Evolutionary conservation across 495 filamentous ascomycete genomes (phyloP).

Genomic region (Lasiosphaeria hispida): DNA sequence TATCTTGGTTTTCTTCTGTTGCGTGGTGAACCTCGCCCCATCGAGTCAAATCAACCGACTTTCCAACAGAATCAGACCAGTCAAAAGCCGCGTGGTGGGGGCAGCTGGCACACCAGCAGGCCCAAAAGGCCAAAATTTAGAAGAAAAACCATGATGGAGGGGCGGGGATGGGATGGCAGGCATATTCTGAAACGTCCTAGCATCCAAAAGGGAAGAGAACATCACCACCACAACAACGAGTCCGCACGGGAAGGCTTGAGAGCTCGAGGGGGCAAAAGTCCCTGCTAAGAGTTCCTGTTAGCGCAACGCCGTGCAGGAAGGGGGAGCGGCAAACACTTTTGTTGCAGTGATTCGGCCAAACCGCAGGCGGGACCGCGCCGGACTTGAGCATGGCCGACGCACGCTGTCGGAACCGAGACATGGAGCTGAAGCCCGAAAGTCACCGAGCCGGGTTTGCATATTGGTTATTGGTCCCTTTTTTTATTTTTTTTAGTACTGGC

Average conservation of each 20-base stretch:
- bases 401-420: conserved; percentile 2
- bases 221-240: too few species aligned
- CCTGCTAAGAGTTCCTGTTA: not conserved
- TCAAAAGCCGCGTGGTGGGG: too few species aligned
- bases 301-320: not conserved
- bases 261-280: not conserved
- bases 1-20: too few species aligned
- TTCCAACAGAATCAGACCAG: too few species aligned
- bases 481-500: not conserved
- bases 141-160: too few species aligned
- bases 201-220: too few species aligned
- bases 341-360: not conserved
- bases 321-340: not conserved
- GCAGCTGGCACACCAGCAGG: too few species aligned
- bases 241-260: not conserved
- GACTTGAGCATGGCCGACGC: conserved; percentile 1
- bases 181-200: too few species aligned
- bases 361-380: not conserved
- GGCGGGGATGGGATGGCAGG: too few species aligned
- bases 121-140: too few species aligned
- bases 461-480: not conserved
- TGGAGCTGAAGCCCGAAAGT: not conserved
- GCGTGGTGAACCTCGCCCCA: too few species aligned
- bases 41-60: too few species aligned
- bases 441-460: conserved; percentile 7